Evolutionary conservation across 352 stramenopile genomes (phyloP).

Genomic region (Globisporangium abappressorium): DNA sequence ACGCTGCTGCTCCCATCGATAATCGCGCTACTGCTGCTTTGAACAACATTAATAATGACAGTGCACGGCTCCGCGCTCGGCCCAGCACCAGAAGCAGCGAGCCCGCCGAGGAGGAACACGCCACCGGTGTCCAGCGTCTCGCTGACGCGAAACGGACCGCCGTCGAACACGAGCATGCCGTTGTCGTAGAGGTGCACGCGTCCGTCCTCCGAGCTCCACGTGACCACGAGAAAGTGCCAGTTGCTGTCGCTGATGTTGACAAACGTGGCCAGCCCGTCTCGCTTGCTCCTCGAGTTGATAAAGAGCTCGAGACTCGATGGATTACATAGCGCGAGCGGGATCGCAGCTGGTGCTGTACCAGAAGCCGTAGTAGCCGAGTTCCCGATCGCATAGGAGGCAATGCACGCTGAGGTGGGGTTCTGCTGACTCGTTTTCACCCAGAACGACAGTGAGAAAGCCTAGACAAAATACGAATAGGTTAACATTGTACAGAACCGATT

Average conservation of each 20-base stretch:
- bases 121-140: constrained; percentile 27
- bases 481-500: background rate
- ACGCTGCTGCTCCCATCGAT: background rate
- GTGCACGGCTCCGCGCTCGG: background rate
- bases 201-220: constrained; percentile 55
- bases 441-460: constrained; percentile 56
- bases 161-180: constrained; percentile 64
- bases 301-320: constrained; percentile 54
- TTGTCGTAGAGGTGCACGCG: constrained; percentile 61
- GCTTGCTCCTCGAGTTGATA: constrained; percentile 34
- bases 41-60: background rate
- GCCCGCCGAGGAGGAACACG: constrained; percentile 42
- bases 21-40: background rate
- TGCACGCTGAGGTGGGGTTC: constrained; percentile 24
- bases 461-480: constrained; percentile 4
- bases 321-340: constrained; percentile 56
- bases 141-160: constrained; percentile 50
- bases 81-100: constrained; percentile 26
- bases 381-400: constrained; percentile 43
- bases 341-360: constrained; percentile 6
- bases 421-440: constrained; percentile 54
- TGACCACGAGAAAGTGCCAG: constrained; percentile 67
- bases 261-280: constrained; percentile 42
- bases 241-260: constrained; percentile 60
- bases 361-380: background rate